Base-by-base conservation (phyloP, 129 eudicot genomes). In the Flaveria robusta region DNA sequence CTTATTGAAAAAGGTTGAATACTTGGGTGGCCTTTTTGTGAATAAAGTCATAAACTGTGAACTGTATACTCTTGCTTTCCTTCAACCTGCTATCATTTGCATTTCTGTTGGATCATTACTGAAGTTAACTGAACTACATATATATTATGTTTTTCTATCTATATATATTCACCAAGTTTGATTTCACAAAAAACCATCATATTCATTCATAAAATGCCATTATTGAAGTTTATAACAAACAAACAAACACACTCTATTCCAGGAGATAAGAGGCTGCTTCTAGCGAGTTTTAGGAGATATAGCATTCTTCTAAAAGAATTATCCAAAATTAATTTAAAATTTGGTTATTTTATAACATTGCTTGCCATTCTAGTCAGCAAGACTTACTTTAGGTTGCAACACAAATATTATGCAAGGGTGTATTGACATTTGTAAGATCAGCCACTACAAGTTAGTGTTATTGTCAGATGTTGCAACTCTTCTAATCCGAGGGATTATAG, bases 391-490 rank as follows among this genome's bases (percentile, higher is more conserved):
- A 14, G 9, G 45, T 62, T 16, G 7, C 2, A 41, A 24, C 42
- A 75, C 51, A 29, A 31, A 49, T 64, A 50, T 46, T n/a, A 63
- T 56, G 51, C 27, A 42, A 59, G 24, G 58, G 58, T 60, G 26
- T 60, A 45, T 74, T 58, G 77, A 58, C 77, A 39, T 9, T 74
- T 55, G 15, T 39, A 39, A 70, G 52, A 56, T 72, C 41, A 59
- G n/a, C 42, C 37, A 37, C 51, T 63, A 65, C 23, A 0, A 49
- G 47, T 31, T 27, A 12, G 23, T 34, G 15, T 34, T 47, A 29
- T 75, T 20, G 37, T 49, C 18, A 49, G 19, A 50, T 64, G 64
- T 31, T 75, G 19, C 50, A 75, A 29, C 14, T 46, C 22, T 27
- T 62, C n/a, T 27, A 13, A 41, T 56, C n/a, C 52, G 5, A 11